A percentile compares a stretch with the other conserved stretches of the same genome.
Conservation (phyloP, 495 filamentous ascomycete genomes). For the Articulospora tetracladia region DNA sequence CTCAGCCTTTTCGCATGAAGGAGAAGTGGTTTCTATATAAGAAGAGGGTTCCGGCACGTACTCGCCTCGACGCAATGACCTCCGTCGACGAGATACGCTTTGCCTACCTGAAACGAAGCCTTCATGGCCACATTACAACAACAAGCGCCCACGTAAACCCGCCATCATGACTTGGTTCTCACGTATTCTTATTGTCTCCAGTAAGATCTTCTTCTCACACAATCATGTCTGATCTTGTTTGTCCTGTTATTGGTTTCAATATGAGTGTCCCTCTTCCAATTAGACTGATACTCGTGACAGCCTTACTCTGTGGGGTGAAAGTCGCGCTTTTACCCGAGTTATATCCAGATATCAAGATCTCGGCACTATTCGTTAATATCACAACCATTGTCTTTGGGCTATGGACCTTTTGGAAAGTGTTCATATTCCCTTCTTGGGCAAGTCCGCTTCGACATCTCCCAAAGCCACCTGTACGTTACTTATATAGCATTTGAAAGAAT, state of each 20-base stretch:
- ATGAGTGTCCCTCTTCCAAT: conserved; percentile 6
- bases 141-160: not conserved
- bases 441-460: conserved; percentile 67
- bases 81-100: not conserved
- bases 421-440: conserved; percentile 67
- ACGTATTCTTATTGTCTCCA: not conserved
- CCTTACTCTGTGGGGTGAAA: not conserved
- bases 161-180: not conserved
- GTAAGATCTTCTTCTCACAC: not conserved
- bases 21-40: not conserved
- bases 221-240: not conserved
- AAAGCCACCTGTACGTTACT: conserved; percentile 35
- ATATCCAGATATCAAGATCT: conserved; percentile 1
- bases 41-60: not conserved
- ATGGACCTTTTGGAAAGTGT: conserved; percentile 42
- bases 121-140: not conserved
- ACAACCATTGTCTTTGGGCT: conserved; percentile 10
- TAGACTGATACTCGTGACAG: not conserved
- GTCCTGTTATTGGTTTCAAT: not conserved
- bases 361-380: conserved; percentile 12
- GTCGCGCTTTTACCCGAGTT: conserved; percentile 3
- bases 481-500: not conserved
- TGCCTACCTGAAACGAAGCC: not conserved
- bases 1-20: not conserved
- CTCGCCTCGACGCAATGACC: not conserved